Conservation (phyloP, 768 basidiomycete species). For the Lactarius sp. region DNA sequence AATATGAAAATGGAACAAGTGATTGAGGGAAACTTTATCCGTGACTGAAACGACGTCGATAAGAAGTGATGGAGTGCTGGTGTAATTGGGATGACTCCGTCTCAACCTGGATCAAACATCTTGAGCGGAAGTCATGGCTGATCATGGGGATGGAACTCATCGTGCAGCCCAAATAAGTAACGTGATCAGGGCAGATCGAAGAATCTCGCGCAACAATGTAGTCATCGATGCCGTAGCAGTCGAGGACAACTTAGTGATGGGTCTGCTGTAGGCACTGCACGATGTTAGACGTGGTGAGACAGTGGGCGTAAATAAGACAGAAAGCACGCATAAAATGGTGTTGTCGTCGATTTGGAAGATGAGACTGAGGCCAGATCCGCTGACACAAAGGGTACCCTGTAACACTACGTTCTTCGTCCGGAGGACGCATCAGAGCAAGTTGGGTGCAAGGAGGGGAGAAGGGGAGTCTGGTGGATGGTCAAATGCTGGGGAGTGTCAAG, state of each 20-base stretch:
- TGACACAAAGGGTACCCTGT: constrained; percentile 49
- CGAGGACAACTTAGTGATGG: constrained; percentile 38
- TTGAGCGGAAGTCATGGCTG: neutral
- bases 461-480: too few species aligned
- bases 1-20: too few species aligned
- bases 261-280: constrained; percentile 28
- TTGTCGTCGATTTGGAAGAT: constrained; percentile 47
- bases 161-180: constrained; percentile 46
- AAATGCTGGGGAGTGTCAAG: too few species aligned
- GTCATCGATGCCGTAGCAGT: constrained; percentile 23
- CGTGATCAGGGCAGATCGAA: constrained; percentile 49
- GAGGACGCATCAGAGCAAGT: constrained; percentile 7
- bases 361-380: constrained; percentile 43
- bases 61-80: constrained; percentile 46
- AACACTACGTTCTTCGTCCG: constrained; percentile 56
- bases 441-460: neutral
- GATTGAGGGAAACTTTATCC: too few species aligned
- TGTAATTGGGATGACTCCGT: constrained; percentile 39
- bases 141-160: constrained; percentile 26
- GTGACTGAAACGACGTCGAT: constrained; percentile 47
- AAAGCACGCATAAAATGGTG: constrained; percentile 32
- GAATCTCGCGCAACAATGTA: constrained; percentile 50
- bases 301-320: constrained; percentile 32
- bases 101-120: constrained; percentile 37
- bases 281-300: too few species aligned